Evolutionary conservation across 106 monocot genomes (phyloP), one percentile per base, ranked within the genome.

Genomic region (Cymbidium sinense): DNA sequence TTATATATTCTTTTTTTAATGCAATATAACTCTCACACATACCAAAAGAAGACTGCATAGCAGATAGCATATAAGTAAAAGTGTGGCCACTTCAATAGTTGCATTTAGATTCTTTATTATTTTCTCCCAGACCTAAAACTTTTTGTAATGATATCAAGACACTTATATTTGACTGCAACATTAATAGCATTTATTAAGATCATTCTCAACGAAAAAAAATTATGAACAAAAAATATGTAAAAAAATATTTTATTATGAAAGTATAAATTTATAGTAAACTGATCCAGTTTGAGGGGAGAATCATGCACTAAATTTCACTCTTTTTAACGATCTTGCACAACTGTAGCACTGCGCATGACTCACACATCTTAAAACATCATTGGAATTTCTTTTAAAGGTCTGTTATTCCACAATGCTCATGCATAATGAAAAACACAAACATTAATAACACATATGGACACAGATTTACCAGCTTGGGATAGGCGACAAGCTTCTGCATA

Each of bases 401-500:
- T 58, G 23, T 58, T 58, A 58, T 58, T 58, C 8, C 7, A 23
- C 20, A 2, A 58, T 23, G 58, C 58, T 23, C 20, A 5, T n/a
- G 8, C 23, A 58, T 58, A 58, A 20, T 4, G 58, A 58, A 58
- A 58, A 6, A n/a, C 58, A 58, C 23, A 23, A 58, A 23, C 21
- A 58, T n/a, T n/a, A 58, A 21, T 11, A 3, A 3, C 23, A 6
- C 21, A 11, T 58, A 23, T 0, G 47, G 10, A 28, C 12, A 30
- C 30, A 81, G 20, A 69, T 79, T 64, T 84, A 98, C 96, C 85
- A 34, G 94, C 91, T 77, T 84, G 75, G 76, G 96, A 98, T 13
- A 94, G 84, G 77, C 85, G 89, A 34, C 9, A 12, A 71, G 96
- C 91, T 87, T 98, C 96, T 61, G 88, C 70, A 52, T 87, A 87